Base-by-base conservation (phyloP, 176 grass and related monocot species). In the Triticum turgidum region DNA sequence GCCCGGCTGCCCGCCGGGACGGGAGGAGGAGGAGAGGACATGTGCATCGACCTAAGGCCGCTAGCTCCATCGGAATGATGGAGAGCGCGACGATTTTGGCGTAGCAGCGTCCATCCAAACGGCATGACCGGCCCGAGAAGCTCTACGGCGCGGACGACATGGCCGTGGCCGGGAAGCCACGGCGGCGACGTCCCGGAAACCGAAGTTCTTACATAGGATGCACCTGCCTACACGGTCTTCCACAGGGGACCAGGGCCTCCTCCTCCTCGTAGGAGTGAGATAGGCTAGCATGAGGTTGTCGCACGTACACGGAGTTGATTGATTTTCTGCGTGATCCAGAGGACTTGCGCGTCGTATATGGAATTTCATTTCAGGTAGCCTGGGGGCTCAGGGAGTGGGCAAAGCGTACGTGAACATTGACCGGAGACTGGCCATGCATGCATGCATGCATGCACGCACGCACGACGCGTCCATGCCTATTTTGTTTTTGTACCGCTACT, bases 51-150 rank as follows among this genome's bases (percentile, higher is more conserved):
- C 2, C 18, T 59, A 86, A 87, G 89, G 87, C 56, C 30, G 33
- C 74, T 42, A 64, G 66, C 82, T 37, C 61, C 83, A 83, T 94
- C 87, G 86, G 87, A 91, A 94, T 91, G 89, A 91, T 91, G 89
- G 84, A 29, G 63, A 9, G 71, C 9, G 65, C 78, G 18, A 12
- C 35, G 49, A 69, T 82, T n/a, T 51, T 61, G 71, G 29, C 52
- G 81, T 63, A 11, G 42, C 32, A 24, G 9, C 21, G 11, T 82
- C 39, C 84, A 18, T 78, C 88, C 88, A 78, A 81, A 65, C 80
- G 32, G 0, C 73, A 72, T 29, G 89, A 7, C 84, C 11, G 52
- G 5, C 65, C 84, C 89, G 38, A 10, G 20, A 44, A 61, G 77
- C 83, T 54, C 51, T 64, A 90, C 79, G 83, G 15, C 83, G 71